Percentiles rank a stretch among this genome's conserved stretches.
Evolutionary conservation across 495 filamentous ascomycete species (phyloP).

Genomic region (Daldinia bambusicola): DNA sequence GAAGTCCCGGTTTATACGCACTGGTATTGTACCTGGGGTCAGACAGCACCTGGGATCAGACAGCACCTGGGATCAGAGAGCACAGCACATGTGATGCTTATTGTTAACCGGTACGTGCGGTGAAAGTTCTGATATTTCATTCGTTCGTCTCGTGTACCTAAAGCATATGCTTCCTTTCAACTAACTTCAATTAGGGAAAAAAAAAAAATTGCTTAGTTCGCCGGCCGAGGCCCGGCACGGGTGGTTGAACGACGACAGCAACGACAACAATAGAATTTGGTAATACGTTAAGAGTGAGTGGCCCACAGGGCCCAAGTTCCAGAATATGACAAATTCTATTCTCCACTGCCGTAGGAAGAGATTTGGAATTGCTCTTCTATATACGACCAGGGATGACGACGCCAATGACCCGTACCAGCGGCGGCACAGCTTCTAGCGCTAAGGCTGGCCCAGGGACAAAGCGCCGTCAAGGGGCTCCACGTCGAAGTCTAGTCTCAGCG

Average conservation of each 20-base stretch:
- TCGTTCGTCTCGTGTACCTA: too few relatives aligned
- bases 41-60: not conserved
- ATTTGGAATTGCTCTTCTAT: conserved; percentile 6
- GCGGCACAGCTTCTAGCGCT: conserved; percentile 2
- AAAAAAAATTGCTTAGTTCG: too few relatives aligned
- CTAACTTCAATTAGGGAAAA: too few relatives aligned
- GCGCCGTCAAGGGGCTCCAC: not conserved
- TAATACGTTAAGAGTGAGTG: not conserved
- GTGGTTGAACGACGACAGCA: too few relatives aligned
- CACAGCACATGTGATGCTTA: too few relatives aligned
- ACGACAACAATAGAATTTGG: not conserved
- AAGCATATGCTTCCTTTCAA: too few relatives aligned
- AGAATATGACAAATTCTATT: not conserved
- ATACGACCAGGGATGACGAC: not conserved
- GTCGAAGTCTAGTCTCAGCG: not conserved
- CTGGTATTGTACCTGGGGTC: not conserved
- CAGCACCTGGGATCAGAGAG: too few relatives aligned
- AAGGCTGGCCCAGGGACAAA: not conserved
- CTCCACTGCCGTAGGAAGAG: not conserved
- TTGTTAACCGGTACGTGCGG: too few relatives aligned
- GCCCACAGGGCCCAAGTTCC: not conserved
- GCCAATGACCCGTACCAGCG: not conserved
- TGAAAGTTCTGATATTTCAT: too few relatives aligned
- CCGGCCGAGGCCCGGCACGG: too few relatives aligned
- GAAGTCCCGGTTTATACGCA: not conserved